Evolutionary conservation across 2,329 filamentous ascomycete species (phyloP).

Genomic region (Fusarium stilboides): DNA sequence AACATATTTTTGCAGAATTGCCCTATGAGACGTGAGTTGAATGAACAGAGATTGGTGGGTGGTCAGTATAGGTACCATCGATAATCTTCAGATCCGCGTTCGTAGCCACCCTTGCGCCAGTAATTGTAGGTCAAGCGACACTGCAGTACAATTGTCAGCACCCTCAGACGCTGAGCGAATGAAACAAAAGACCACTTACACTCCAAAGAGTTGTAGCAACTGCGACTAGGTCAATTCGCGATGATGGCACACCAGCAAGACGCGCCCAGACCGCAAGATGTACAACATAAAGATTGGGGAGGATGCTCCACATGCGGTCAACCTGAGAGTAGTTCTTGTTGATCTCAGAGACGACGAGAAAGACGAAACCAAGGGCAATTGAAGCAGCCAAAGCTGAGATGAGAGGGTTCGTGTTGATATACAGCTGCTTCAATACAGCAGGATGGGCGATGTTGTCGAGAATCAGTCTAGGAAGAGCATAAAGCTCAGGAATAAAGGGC

Average conservation of each 20-base stretch:
- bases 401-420: constrained; percentile 88
- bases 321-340: constrained; percentile 98
- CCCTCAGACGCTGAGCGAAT: constrained; percentile 1
- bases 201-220: constrained; percentile 84
- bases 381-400: constrained; percentile 81
- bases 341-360: constrained; percentile 83
- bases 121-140: constrained; percentile 93
- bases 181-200: constrained; percentile 64
- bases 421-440: constrained; percentile 78
- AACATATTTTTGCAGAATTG: constrained; percentile 77
- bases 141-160: constrained; percentile 59
- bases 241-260: constrained; percentile 77
- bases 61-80: constrained; percentile 71
- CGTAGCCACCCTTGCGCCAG: constrained; percentile 94
- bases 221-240: constrained; percentile 80
- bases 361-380: constrained; percentile 77
- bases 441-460: constrained; percentile 72
- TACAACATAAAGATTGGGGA: constrained; percentile 88
- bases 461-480: constrained; percentile 77
- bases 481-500: constrained; percentile 80
- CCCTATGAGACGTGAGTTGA: constrained; percentile 62
- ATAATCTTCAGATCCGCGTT: constrained; percentile 92
- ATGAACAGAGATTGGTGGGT: background rate
- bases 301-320: constrained; percentile 90
- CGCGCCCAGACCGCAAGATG: constrained; percentile 90